Conservation (phyloP, 2,329 filamentous ascomycete species). For the Cylindrodendrum hubeiense region DNA sequence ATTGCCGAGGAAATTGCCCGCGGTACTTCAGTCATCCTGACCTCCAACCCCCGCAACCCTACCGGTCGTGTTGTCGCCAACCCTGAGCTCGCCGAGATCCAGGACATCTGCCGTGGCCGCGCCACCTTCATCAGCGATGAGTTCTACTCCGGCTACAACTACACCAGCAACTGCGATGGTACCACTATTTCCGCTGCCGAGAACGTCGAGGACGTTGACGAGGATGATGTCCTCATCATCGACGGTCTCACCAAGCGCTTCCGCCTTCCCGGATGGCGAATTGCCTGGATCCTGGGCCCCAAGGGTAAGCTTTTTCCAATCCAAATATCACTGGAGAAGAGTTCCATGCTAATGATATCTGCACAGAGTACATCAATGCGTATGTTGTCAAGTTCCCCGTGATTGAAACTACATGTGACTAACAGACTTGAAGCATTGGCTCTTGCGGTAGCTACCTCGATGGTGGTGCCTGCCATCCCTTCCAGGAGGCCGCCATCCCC, state of each 20-base stretch:
- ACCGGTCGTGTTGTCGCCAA: constrained; percentile 90
- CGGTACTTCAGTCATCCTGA: constrained; percentile 89
- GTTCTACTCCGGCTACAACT: constrained; percentile 98
- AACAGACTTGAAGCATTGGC: constrained; percentile 69
- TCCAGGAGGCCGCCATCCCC: constrained; percentile 91
- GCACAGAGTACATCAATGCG: constrained; percentile 87
- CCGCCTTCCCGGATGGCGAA: constrained; percentile 94
- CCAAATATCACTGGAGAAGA: neutral
- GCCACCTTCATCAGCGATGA: constrained; percentile 96
- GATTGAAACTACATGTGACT: constrained; percentile 18
- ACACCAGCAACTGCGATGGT: constrained; percentile 92
- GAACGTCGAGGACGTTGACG: constrained; percentile 90
- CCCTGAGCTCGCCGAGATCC: constrained; percentile 88
- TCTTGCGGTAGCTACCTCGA: constrained; percentile 95
- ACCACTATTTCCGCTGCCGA: constrained; percentile 89
- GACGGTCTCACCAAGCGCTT: constrained; percentile 98
- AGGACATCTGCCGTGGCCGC: constrained; percentile 90
- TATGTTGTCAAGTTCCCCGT: constrained; percentile 47
- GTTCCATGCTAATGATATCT: constrained; percentile 23
- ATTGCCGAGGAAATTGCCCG: constrained; percentile 92
- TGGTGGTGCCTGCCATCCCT: constrained; percentile 92
- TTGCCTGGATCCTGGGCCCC: constrained; percentile 95
- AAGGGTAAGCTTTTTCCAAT: constrained; percentile 64
- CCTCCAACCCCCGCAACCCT: constrained; percentile 95
- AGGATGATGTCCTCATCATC: constrained; percentile 93